These are phyloP conservation scores for Neonectria punicea DNA, from an alignment of 2,329 filamentous ascomycete species.

Conservation along the genomic window DNA sequence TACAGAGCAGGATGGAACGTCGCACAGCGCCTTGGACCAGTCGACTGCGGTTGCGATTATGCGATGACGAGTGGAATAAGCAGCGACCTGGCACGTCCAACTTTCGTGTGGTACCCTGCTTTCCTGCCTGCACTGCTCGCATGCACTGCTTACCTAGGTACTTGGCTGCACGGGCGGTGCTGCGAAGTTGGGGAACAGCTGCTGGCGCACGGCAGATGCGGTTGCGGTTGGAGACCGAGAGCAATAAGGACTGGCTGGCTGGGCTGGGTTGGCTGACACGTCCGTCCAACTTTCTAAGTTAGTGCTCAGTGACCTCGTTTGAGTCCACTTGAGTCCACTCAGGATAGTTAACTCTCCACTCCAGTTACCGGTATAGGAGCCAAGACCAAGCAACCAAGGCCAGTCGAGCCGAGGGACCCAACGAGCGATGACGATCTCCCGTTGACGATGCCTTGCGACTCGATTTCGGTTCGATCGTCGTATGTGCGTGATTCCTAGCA, in stretches of 20 bases:
- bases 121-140: too few relatives aligned
- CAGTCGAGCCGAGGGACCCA: conserved; percentile 13
- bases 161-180: background rate
- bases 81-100: conserved; percentile 6
- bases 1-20: conserved; percentile 33
- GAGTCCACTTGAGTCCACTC: background rate
- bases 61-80: conserved; percentile 4
- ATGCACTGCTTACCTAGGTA: too few relatives aligned
- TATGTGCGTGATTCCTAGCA: conserved; percentile 27
- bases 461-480: conserved; percentile 34
- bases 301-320: background rate
- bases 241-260: background rate
- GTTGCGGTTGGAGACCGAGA: background rate
- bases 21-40: conserved; percentile 31
- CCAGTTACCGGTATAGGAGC: background rate
- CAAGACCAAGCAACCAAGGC: conserved; percentile 1
- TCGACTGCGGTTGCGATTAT: background rate
- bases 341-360: background rate
- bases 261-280: conserved; percentile 13
- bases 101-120: background rate
- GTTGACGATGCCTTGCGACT: conserved; percentile 33
- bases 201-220: conserved; percentile 2
- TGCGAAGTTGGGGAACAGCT: background rate
- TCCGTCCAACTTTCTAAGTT: background rate
- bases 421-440: conserved; percentile 38